Evolutionary conservation across 2,329 filamentous ascomycete genomes (phyloP), one percentile per base, ranked within the genome.

Genomic region (Diaporthe capsici): DNA sequence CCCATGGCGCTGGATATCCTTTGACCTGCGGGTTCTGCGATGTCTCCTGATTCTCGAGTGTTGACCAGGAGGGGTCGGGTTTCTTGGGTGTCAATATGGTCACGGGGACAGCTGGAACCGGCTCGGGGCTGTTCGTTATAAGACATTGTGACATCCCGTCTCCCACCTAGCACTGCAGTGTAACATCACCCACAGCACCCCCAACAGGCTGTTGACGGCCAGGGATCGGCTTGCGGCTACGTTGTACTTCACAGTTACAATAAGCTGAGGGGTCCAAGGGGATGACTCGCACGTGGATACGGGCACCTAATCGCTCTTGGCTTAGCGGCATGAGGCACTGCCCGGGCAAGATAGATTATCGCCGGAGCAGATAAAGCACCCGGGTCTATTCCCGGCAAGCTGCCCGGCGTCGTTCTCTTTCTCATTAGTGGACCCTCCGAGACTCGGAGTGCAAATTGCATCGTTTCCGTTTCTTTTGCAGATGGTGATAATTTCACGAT

Each of bases 101-200:
- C 65, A 51, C 12, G 31, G 12, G 31, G 20, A 28, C 67, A 34
- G 71, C 68, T 60, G 49, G 37, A 5, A 60, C 25, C 60, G 60
- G 60, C 25, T 47, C 58, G 74, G 70, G 53, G 61, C 53, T 4
- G 42, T 28, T 34, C 20, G 22, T 51, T 71, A 71, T 76, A 67
- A 28, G 75, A 51, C 75, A 76, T 74, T 34, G 8, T 73, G 53
- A 67, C 55, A 70, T 51, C 28, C 47, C 47, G 57, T 39, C 31
- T 22, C 12, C 20, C 37, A 39, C 20, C 28, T n/a, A 31, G 67
- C 58, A 57, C 39, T 57, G 73, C 58, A 65, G 22, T 71, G 70
- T 60, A 61, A 49, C 58, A 53, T 68, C 31, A 31, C 63, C 20
- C 31, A 37, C 15, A 25, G 31, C 13, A 47, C 12, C 42, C 7